Percentiles rank a stretch among this genome's conserved stretches.
phyloP scores from a whole-genome alignment of 129 eudicot species.

The Scalesia atractyloides region DNA sequence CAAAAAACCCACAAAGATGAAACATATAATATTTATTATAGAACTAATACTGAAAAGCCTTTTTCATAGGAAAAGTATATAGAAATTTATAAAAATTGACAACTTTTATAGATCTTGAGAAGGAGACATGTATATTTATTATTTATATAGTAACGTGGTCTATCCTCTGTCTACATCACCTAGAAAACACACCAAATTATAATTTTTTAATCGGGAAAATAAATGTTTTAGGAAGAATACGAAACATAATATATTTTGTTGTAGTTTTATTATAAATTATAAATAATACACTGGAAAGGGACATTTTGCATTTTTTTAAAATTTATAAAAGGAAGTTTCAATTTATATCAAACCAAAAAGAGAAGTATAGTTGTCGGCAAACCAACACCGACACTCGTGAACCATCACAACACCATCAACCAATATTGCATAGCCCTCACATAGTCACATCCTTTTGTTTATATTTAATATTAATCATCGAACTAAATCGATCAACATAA shows the following conservation, averaged over 20 bases:
- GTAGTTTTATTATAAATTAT: neutral
- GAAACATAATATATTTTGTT: neutral
- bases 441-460: too few relatives aligned
- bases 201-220: neutral
- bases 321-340: too few relatives aligned
- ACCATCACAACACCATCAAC: neutral
- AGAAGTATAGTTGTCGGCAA: neutral
- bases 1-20: neutral
- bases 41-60: slow-evolving; percentile 3
- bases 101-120: slow-evolving; percentile 7
- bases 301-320: too few relatives aligned
- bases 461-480: too few relatives aligned
- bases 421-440: neutral
- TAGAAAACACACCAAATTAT: neutral
- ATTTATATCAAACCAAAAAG: neutral
- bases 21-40: too few relatives aligned
- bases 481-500: too few relatives aligned
- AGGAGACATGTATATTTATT: neutral
- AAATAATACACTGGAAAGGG: neutral
- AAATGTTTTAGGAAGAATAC: neutral
- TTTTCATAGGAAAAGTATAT: slow-evolving; percentile 1
- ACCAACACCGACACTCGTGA: neutral
- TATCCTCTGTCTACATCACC: neutral
- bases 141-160: slow-evolving; percentile 5
- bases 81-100: slow-evolving; percentile 1